These are phyloP conservation scores for Styphnolobium japonicum DNA, from an alignment of 306 rosid species.

Conservation along the genomic window DNA sequence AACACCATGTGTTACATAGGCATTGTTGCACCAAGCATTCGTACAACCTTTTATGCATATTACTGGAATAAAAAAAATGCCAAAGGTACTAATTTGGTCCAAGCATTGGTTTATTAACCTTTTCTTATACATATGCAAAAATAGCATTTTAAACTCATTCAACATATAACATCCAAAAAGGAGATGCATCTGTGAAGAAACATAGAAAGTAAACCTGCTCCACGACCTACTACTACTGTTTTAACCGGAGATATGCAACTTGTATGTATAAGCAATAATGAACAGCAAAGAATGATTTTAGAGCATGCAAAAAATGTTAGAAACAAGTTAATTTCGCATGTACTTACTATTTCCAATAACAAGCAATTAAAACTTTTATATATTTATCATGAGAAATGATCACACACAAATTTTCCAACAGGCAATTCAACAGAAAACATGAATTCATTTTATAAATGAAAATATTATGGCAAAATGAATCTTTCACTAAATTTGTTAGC, in stretches of 20 bases:
- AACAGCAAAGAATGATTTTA: not conserved
- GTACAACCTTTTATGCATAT: not conserved
- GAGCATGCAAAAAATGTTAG: not conserved
- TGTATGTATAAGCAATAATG: conserved; percentile 21
- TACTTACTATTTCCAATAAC: not conserved
- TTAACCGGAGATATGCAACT: conserved; percentile 62
- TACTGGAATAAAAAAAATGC: not conserved
- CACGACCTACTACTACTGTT: conserved; percentile 82
- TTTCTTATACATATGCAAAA: not conserved
- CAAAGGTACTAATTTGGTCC: not conserved
- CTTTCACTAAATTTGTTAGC: not conserved
- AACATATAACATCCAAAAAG: conserved; percentile 41
- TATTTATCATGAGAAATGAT: not conserved
- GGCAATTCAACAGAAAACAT: not conserved
- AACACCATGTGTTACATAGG: not conserved
- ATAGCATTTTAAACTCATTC: not conserved
- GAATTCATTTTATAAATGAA: not conserved
- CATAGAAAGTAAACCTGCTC: conserved; percentile 97
- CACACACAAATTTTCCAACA: not conserved
- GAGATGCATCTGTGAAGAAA: conserved; percentile 78
- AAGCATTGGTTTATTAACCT: not conserved
- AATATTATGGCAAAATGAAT: not conserved
- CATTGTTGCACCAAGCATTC: conserved; percentile 1
- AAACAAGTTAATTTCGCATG: not conserved
- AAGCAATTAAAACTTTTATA: not conserved